Evolutionary conservation across 805 yeast genomes (phyloP).

Genomic region (Metschnikowia continentalis): DNA sequence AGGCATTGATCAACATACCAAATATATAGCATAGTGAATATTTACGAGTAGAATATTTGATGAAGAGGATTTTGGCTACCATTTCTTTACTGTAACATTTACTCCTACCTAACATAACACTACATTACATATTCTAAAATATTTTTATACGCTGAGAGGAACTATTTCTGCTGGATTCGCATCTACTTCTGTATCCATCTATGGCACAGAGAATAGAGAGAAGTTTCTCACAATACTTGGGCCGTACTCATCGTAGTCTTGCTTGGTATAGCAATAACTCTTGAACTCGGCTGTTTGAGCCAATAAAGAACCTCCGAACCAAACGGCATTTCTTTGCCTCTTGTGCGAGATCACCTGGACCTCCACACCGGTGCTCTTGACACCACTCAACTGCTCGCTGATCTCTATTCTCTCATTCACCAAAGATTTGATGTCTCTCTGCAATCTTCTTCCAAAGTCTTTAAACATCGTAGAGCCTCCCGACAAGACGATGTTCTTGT

Average conservation of each 20-base stretch:
- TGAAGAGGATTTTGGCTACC: too few species aligned
- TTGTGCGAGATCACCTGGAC: conserved; percentile 96
- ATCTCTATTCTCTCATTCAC: conserved; percentile 84
- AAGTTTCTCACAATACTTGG: conserved; percentile 97
- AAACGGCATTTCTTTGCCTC: conserved; percentile 96
- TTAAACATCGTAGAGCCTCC: conserved; percentile 99
- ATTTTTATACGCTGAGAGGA: background rate
- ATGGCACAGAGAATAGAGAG: conserved; percentile 88
- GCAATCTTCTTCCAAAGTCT: conserved; percentile 95
- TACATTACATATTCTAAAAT: background rate
- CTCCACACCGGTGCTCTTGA: conserved; percentile 87
- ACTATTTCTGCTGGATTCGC: background rate
- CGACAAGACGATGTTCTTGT: conserved; percentile 89
- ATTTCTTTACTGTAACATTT: too few species aligned
- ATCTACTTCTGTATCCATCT: conserved; percentile 11
- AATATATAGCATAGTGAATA: too few species aligned
- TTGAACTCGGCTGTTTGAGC: conserved; percentile 97
- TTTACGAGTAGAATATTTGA: too few species aligned
- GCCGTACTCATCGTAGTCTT: conserved; percentile 96
- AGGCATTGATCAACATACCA: background rate
- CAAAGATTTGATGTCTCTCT: conserved; percentile 83
- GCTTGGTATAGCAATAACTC: conserved; percentile 93
- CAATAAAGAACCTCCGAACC: conserved; percentile 97
- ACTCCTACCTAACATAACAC: too few species aligned
- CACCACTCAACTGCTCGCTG: conserved; percentile 72